Conservation (phyloP, 257 asterid genomes). For the Primulina huaijiensis region DNA sequence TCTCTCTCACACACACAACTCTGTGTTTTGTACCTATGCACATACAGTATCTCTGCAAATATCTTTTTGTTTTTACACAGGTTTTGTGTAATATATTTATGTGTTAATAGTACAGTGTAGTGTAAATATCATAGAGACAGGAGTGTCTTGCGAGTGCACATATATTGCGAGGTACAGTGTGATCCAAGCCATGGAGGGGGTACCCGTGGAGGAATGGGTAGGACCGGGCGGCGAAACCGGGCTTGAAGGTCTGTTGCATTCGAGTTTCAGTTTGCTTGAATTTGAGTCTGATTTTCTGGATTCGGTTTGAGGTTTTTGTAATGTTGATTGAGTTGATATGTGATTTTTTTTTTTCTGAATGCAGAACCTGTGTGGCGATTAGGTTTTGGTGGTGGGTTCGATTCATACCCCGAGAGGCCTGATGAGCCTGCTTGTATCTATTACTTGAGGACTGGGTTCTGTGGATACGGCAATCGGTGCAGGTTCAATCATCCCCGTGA, state of each 20-base stretch:
- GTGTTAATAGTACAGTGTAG: neutral
- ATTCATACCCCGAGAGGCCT: constrained; percentile 83
- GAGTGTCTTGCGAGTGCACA: neutral
- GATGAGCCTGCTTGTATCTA: constrained; percentile 82
- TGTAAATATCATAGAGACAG: constrained; percentile 12
- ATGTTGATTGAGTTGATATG: constrained; percentile 37
- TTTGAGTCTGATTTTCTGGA: constrained; percentile 31
- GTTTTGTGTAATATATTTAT: neutral
- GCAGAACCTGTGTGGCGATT: constrained; percentile 98
- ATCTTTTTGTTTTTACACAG: neutral
- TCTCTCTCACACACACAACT: neutral
- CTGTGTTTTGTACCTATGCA: neutral
- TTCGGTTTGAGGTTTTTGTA: constrained; percentile 22
- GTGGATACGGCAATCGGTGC: constrained; percentile 88
- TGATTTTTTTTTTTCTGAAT: constrained; percentile 39
- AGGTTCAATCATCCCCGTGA: constrained; percentile 96
- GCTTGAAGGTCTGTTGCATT: constrained; percentile 65
- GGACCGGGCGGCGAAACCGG: constrained; percentile 80
- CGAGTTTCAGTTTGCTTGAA: constrained; percentile 45
- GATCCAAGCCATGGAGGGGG: constrained; percentile 56
- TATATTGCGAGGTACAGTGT: constrained; percentile 55
- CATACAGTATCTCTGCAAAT: neutral
- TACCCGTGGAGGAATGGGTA: constrained; percentile 65
- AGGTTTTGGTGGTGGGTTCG: constrained; percentile 62
- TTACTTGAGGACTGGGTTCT: constrained; percentile 85